Conservation (phyloP, 2,329 filamentous ascomycete species). For the Aspergillus novoparasiticus region DNA sequence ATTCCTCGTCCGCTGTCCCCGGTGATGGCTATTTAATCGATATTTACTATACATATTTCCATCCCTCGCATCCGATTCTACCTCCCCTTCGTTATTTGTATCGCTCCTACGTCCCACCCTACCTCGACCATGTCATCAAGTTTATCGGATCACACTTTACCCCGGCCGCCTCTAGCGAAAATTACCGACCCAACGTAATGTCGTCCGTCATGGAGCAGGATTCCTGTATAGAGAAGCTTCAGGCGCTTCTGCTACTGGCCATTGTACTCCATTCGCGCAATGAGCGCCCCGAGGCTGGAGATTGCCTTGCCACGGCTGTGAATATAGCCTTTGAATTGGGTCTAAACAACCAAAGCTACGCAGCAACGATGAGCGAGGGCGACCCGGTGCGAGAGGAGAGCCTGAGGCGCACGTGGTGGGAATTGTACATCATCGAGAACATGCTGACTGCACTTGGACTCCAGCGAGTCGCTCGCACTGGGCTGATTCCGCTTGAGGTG, state of each 20-base stretch:
- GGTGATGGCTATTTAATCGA: slow-evolving; percentile 49
- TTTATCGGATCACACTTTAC: slow-evolving; percentile 60
- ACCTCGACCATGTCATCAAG: slow-evolving; percentile 58
- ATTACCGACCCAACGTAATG: slow-evolving; percentile 43
- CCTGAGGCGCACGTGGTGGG: slow-evolving; percentile 91
- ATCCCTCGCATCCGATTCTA: slow-evolving; percentile 59
- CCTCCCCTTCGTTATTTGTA: slow-evolving; percentile 50
- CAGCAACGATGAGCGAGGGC: slow-evolving; percentile 63
- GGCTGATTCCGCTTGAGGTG: slow-evolving; percentile 69
- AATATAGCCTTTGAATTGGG: slow-evolving; percentile 74
- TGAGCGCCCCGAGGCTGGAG: slow-evolving; percentile 68
- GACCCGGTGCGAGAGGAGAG: slow-evolving; percentile 76
- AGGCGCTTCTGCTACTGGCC: slow-evolving; percentile 75
- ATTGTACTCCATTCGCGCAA: slow-evolving; percentile 78
- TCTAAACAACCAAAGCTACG: slow-evolving; percentile 71
- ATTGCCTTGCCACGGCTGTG: slow-evolving; percentile 69
- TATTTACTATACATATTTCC: slow-evolving; percentile 60
- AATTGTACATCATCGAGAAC: slow-evolving; percentile 76
- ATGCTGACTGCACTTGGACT: slow-evolving; percentile 74
- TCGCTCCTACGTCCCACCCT: slow-evolving; percentile 42
- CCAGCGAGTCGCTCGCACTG: slow-evolving; percentile 60
- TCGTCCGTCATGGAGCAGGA: slow-evolving; percentile 34
- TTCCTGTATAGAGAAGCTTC: slow-evolving; percentile 67
- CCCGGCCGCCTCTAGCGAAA: slow-evolving; percentile 46
- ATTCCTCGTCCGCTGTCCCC: slow-evolving; percentile 36